Conservation (phyloP, 495 filamentous ascomycete genomes). For the Penicillium paradoxum region DNA sequence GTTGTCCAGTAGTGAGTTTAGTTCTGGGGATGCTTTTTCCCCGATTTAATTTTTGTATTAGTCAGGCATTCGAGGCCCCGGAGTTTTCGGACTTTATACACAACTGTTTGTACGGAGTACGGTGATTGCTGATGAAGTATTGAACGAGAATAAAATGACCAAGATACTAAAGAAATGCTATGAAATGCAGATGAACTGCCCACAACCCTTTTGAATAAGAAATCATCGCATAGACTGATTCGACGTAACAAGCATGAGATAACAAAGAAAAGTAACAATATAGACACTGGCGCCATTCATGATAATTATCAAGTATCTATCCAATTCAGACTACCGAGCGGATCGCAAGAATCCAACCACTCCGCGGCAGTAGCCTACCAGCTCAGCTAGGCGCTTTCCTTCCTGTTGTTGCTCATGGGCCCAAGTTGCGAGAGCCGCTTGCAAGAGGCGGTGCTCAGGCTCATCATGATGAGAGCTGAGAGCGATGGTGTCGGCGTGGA, state of each 20-base stretch:
- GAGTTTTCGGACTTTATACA: neutral
- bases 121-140: neutral
- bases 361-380: constrained; percentile 83
- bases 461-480: constrained; percentile 42
- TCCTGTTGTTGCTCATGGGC: constrained; percentile 61
- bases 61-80: neutral
- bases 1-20: neutral
- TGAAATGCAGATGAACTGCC: neutral
- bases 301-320: neutral
- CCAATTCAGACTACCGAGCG: constrained; percentile 27
- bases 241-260: neutral
- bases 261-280: neutral
- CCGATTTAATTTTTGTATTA: neutral
- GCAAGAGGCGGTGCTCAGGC: constrained; percentile 37
- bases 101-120: no score
- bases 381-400: constrained; percentile 59
- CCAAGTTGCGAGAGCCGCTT: constrained; percentile 57
- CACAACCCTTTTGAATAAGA: neutral
- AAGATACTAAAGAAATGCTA: neutral
- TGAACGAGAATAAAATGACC: neutral
- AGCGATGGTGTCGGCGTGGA: constrained; percentile 61
- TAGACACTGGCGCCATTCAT: neutral
- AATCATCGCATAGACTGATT: neutral
- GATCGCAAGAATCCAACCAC: constrained; percentile 85
- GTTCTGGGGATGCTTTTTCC: neutral